Percentiles rank a stretch among this genome's conserved stretches.
Evolutionary conservation across 2,329 filamentous ascomycete genomes (phyloP).

Genomic region (Graphilbum fragrans): DNA sequence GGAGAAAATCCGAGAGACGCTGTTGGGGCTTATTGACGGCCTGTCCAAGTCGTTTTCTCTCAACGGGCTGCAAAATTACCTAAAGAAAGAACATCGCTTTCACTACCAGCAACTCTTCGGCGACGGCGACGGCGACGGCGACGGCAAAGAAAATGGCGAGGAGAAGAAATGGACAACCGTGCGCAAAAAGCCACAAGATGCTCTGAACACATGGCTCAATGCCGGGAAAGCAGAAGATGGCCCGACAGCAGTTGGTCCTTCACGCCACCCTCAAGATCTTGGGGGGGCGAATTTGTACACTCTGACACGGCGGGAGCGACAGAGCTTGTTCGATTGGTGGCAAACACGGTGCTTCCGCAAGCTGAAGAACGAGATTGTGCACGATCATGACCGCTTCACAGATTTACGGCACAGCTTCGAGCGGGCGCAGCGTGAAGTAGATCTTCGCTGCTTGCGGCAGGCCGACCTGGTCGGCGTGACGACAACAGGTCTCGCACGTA

Average conservation of each 20-base stretch:
- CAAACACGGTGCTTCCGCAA: background rate
- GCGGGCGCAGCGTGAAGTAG: slow-evolving; percentile 17
- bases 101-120: slow-evolving; percentile 18
- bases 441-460: slow-evolving; percentile 22
- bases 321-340: slow-evolving; percentile 1
- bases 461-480: slow-evolving; percentile 45
- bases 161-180: no score
- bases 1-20: background rate
- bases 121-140: background rate
- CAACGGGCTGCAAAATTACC: slow-evolving; percentile 10
- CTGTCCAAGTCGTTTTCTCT: background rate
- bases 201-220: no score
- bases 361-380: background rate
- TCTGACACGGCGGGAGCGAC: background rate
- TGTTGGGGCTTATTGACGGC: background rate
- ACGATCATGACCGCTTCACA: background rate
- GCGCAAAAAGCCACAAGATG: no score
- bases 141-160: no score
- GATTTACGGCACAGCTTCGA: slow-evolving; percentile 2
- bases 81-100: slow-evolving; percentile 9
- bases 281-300: background rate
- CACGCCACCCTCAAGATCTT: background rate
- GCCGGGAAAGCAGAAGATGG: slow-evolving; percentile 10
- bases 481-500: slow-evolving; percentile 43
- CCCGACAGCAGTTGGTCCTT: slow-evolving; percentile 11